Conservation (phyloP, 352 stramenopile genomes). For the Pythium oligandrum region DNA sequence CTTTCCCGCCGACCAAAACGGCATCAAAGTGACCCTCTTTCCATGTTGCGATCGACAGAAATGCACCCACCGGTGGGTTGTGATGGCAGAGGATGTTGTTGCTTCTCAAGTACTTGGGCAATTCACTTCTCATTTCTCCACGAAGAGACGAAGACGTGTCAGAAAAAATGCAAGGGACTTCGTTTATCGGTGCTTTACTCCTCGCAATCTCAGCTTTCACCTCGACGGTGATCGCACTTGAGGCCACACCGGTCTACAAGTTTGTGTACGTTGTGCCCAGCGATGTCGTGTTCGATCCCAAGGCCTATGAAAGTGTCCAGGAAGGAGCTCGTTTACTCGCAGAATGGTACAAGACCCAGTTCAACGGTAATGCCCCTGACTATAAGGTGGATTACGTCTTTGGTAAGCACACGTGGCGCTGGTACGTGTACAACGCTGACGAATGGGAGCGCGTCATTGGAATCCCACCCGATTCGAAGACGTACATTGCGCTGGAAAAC, state of each 20-base stretch:
- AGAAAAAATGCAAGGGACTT: too few relatives aligned
- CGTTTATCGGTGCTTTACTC: too few relatives aligned
- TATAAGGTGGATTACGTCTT: constrained; percentile 4
- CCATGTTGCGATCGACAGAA: too few relatives aligned
- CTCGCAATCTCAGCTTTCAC: not conserved
- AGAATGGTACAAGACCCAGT: not conserved
- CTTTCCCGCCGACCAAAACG: too few relatives aligned
- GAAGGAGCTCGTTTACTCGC: not conserved
- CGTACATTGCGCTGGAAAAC: constrained; percentile 1
- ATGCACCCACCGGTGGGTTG: too few relatives aligned
- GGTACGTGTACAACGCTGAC: constrained; percentile 5
- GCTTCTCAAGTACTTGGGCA: too few relatives aligned
- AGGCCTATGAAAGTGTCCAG: constrained; percentile 2
- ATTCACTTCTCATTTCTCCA: too few relatives aligned
- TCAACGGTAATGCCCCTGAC: constrained; percentile 4
- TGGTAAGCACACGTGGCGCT: constrained; percentile 4
- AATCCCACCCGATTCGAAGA: not conserved
- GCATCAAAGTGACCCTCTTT: too few relatives aligned
- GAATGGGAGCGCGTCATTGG: constrained; percentile 2
- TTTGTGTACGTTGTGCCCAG: constrained; percentile 6
- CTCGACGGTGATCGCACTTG: not conserved
- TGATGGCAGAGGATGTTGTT: too few relatives aligned
- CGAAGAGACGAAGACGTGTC: too few relatives aligned
- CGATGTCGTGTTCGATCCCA: constrained; percentile 2
- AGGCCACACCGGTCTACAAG: constrained; percentile 3